phyloP scores from a whole-genome alignment of 805 yeast genomes.

The Clavispora santaluciae region DNA sequence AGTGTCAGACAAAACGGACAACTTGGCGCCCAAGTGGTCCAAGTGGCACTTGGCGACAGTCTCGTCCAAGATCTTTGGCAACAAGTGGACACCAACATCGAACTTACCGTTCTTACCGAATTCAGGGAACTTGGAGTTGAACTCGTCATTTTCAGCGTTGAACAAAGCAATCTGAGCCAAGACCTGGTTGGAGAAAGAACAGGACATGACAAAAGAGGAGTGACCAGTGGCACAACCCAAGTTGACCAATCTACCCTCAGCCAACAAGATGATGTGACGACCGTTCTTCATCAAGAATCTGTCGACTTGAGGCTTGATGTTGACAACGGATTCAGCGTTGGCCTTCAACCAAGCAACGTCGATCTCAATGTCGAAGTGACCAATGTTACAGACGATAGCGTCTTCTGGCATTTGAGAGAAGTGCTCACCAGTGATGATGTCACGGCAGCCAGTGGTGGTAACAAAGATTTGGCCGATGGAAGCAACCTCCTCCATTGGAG shows the following conservation, averaged over 20 bases:
- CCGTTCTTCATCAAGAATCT: slow-evolving; percentile 87
- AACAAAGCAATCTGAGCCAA: slow-evolving; percentile 82
- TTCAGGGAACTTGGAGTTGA: slow-evolving; percentile 80
- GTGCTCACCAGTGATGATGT: slow-evolving; percentile 86
- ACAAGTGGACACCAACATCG: slow-evolving; percentile 86
- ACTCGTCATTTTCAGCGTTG: slow-evolving; percentile 78
- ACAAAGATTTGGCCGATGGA: slow-evolving; percentile 93
- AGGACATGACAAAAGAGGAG: slow-evolving; percentile 98
- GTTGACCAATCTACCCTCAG: slow-evolving; percentile 99
- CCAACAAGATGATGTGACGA: slow-evolving; percentile 90
- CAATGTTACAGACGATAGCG: slow-evolving; percentile 99
- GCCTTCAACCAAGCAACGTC: slow-evolving; percentile 98
- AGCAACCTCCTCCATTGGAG: slow-evolving; percentile 92
- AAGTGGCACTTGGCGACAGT: slow-evolving; percentile 97
- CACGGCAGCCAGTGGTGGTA: slow-evolving; percentile 99
- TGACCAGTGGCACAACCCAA: slow-evolving; percentile 99
- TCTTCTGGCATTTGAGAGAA: slow-evolving; percentile 95
- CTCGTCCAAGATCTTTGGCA: slow-evolving; percentile 98
- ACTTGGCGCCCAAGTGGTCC: slow-evolving; percentile 87
- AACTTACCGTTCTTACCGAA: slow-evolving; percentile 91
- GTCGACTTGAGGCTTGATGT: slow-evolving; percentile 99
- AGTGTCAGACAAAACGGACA: slow-evolving; percentile 65
- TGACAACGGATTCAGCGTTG: slow-evolving; percentile 87
- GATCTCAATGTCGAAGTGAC: slow-evolving; percentile 98
- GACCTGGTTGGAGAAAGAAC: slow-evolving; percentile 99